phyloP scores from a whole-genome alignment of 169 alveolate genomes.

The Besnoitia besnoiti region DNA sequence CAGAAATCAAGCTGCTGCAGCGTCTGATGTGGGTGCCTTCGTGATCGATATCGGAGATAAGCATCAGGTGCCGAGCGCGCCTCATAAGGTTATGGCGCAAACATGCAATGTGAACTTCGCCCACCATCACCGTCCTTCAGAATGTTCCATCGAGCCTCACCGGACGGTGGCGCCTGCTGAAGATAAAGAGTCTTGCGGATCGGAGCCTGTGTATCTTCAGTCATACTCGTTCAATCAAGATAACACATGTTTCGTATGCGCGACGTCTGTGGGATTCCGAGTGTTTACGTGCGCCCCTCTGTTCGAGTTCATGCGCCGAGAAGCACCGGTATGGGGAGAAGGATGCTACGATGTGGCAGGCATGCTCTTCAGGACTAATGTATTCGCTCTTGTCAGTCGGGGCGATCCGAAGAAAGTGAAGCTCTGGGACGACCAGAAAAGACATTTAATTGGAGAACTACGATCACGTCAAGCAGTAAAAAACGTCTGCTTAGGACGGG shows the following conservation, averaged over 20 bases:
- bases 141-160: neutral
- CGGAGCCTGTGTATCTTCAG: slow-evolving; percentile 52
- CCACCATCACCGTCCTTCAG: neutral
- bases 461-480: slow-evolving; percentile 47
- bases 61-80: neutral
- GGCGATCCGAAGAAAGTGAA: slow-evolving; percentile 49
- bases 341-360: slow-evolving; percentile 46
- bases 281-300: slow-evolving; percentile 64
- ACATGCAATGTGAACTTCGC: neutral
- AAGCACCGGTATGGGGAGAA: slow-evolving; percentile 43
- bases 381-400: slow-evolving; percentile 51
- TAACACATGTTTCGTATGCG: slow-evolving; percentile 49
- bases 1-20: neutral
- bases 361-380: slow-evolving; percentile 62
- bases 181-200: neutral
- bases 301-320: slow-evolving; percentile 53
- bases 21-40: neutral
- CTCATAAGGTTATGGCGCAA: neutral
- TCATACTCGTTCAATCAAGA: slow-evolving; percentile 63
- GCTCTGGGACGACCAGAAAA: slow-evolving; percentile 62
- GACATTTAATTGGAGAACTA: slow-evolving; percentile 56
- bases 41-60: neutral
- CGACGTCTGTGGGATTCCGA: slow-evolving; percentile 57
- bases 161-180: neutral
- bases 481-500: slow-evolving; percentile 51